Evolutionary conservation across 108 stramenopile species (phyloP), one percentile per base, ranked within the genome.

Genomic region (Cyclostephanos tholiformis): DNA sequence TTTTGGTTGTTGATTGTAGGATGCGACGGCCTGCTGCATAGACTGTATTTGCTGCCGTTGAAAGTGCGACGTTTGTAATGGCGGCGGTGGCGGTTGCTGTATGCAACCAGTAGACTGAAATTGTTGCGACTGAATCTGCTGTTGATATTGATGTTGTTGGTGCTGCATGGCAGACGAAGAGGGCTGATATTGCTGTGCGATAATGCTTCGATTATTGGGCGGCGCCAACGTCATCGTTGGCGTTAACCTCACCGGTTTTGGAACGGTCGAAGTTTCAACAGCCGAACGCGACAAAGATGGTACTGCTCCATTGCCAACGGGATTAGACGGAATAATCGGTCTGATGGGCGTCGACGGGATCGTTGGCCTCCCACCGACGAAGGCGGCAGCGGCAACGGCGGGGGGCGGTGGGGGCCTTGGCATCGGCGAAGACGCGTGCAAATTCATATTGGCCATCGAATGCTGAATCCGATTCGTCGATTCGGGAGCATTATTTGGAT

Each of bases 381-480:
- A 39, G 39, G 61, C 22, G 27, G 61, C 19, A 41, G 61, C 61
- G 38, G 16, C 26, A 23, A 23, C 55, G 55, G 27, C 57, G 57
- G 57, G n/a, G 59, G 59, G n/a, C 30, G 59, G 27, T 6, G 59
- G n/a, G n/a, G 27, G n/a, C 57, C 36, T 60, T 1, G 59, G 26
- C 38, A 41, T 20, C 30, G 36, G n/a, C 38, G 61, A 29, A 22
- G 12, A 2, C 61, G 17, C 0, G n/a, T 30, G 36, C 61, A 62
- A 6, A n/a, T 6, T 62, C 39, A 41, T 22, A 36, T 62, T 39
- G 61, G 61, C 19, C 19, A 62, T 62, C 20, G 44, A 46, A 14
- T 2, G 14, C 44, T 46, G 44, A 3, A 46, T 14, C 2, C 16
- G 44, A 46, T 2, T 12, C 4, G 29, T n/a, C 36, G 36, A 62